Evolutionary conservation across 2,329 filamentous ascomycete species (phyloP), one percentile per base, ranked within the genome.

Genomic region (Mycogone perniciosa): DNA sequence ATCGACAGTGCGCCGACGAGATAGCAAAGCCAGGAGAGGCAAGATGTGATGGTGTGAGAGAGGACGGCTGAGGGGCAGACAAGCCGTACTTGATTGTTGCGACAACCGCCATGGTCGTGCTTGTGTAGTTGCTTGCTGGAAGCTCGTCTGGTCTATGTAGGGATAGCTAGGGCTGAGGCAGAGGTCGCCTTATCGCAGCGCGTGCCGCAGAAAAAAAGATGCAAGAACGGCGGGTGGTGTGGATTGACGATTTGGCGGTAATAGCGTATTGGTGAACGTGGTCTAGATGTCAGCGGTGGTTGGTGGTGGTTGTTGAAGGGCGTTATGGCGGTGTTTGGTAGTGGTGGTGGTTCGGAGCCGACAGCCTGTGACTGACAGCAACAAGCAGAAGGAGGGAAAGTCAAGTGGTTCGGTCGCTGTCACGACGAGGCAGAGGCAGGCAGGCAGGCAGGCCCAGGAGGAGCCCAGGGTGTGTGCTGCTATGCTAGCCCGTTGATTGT

Each of bases 61-160:
- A 56, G 48, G 54, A 54, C 40, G 48, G 48, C 37, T 51, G 55
- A 47, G 42, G 44, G 53, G 55, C 47, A 50, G 54, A 50, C 44
- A 55, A 55, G 55, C 67, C 79, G 66, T 71, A 82, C 79, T 82
- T 82, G 71, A 82, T 82, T 62, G 79, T 82, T 74, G 79, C 78
- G 70, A 81, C 78, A 63, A 81, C 78, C 74, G 81, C 79, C 67
- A 73, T 78, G 69, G 64, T 70, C 63, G 61, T 62, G 66, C 61
- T 40, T 62, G 59, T 60, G 60, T 57, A 58, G 66, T 70, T 70
- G 65, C 67, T 66, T 57, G 54, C 58, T 51, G 64, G 68, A 70
- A 70, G 67, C 64, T 62, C 53, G 61, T 40, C 31, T 42, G 20
- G 48, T 44, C 31, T 34, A 48, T 20, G 20, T 44, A 53, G 44